A percentile compares a stretch with the other conserved stretches of the same genome.
Evolutionary conservation across 345 rosid genomes (phyloP).

Genomic region (Salix viminalis): DNA sequence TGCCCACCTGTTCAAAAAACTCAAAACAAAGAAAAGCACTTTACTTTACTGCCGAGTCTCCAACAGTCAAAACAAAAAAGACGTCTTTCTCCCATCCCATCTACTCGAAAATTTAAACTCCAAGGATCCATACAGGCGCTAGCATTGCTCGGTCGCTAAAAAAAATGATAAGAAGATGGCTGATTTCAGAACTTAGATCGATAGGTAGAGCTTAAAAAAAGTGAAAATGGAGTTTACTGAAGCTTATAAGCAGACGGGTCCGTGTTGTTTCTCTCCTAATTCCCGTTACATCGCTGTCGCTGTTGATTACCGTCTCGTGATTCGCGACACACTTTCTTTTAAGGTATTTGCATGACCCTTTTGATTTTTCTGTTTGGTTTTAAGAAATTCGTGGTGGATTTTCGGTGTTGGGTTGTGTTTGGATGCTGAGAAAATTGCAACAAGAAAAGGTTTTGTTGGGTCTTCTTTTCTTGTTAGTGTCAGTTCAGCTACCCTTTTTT

Average conservation of each 20-base stretch:
- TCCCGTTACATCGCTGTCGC: slow-evolving; percentile 85
- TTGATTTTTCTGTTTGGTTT: not conserved
- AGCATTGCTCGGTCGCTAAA: not conserved
- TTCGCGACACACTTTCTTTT: slow-evolving; percentile 76
- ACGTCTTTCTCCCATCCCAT: no score
- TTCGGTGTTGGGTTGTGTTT: not conserved
- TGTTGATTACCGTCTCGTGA: slow-evolving; percentile 80
- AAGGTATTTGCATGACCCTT: slow-evolving; percentile 40
- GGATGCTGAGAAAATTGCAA: not conserved
- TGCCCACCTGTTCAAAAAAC: no score
- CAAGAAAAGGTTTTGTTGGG: not conserved
- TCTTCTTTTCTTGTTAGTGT: not conserved
- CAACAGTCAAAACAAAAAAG: not conserved
- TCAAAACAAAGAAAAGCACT: not conserved
- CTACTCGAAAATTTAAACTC: not conserved
- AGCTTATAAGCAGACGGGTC: slow-evolving; percentile 80
- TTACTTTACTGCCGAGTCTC: not conserved
- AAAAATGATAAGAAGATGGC: not conserved
- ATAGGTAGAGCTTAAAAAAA: not conserved
- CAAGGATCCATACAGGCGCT: not conserved
- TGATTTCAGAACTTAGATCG: not conserved
- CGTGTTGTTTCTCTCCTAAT: slow-evolving; percentile 87
- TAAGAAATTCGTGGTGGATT: not conserved
- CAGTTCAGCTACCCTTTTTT: not conserved
- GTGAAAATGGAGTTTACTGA: slow-evolving; percentile 83